Evolutionary conservation across 441 rosid genomes (phyloP), one percentile per base, ranked within the genome.

Genomic region (Arabidopsis hybrid): DNA sequence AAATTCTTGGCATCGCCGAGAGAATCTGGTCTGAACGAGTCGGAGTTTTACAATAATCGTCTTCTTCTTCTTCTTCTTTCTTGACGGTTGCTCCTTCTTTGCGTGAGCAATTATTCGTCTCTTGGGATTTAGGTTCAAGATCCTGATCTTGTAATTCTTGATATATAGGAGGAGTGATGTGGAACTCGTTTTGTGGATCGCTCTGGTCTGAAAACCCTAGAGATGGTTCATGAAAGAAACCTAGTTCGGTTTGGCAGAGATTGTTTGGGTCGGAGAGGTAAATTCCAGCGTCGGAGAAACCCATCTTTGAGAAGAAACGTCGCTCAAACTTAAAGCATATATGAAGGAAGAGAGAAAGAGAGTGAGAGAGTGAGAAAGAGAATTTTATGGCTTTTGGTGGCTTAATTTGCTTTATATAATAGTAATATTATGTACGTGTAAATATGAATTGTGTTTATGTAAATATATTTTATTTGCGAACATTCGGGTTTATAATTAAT

Each of bases 41-140:
- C 13, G 99, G 99, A 71, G 97, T 92, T 85, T 83, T 91, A 80
- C 85, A 86, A 17, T 86, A 91, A 56, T 78, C 68, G 7, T 77
- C 80, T 21, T 21, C 26, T 21, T 21, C 26, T 7, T 69, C 74
- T 12, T 61, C 72, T 58, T 61, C 40, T 1, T 47, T 69, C 71
- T 69, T 69, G 12, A 56, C 13, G 11, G 11, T 56, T 8, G 8
- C 65, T 62, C 31, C 71, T 16, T 5, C 58, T 29, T 31, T 32
- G 8, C 21, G 13, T 45, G 52, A 61, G 60, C 13, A 62, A 26
- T 26, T 62, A 9, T 36, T 56, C 46, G 10, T 7, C 5, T 46
- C 71, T 31, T 0, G 17, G n/a, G 18, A n/a, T 17, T 76, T 64
- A 31, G 21, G 43, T 50, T 65, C 76, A 43, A 38, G 65, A 52